Conservation (phyloP, 164 flowering plant species). For the Litsea cubeba region DNA sequence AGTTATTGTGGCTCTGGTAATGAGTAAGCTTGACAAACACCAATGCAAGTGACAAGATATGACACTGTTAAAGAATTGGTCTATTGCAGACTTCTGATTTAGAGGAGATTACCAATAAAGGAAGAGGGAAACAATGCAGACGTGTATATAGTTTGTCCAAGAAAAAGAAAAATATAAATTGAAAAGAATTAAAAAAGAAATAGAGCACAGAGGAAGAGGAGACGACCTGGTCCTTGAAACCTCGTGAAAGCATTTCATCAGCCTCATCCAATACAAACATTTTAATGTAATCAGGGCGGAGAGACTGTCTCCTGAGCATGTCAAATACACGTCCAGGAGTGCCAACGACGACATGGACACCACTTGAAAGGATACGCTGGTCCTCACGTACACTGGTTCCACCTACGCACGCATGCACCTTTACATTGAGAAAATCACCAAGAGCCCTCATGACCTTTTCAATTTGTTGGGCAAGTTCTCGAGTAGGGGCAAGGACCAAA, state of each 20-base stretch:
- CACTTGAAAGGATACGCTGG: constrained; percentile 68
- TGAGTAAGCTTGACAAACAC: too few relatives aligned
- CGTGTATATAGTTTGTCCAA: background rate
- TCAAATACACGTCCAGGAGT: constrained; percentile 91
- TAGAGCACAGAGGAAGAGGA: background rate
- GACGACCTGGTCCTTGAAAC: constrained; percentile 83
- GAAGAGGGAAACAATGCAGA: background rate
- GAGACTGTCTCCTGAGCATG: constrained; percentile 73
- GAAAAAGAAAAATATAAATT: background rate
- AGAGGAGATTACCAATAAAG: too few relatives aligned
- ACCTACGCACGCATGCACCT: constrained; percentile 93
- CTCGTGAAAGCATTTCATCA: constrained; percentile 88
- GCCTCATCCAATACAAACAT: constrained; percentile 93
- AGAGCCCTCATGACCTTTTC: constrained; percentile 93
- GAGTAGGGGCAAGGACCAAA: constrained; percentile 76
- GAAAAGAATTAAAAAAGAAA: too few relatives aligned
- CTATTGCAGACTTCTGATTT: too few relatives aligned
- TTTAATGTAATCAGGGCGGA: constrained; percentile 63
- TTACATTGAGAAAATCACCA: constrained; percentile 83
- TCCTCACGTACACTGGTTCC: constrained; percentile 94
- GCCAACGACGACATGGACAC: constrained; percentile 84
- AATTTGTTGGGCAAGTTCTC: constrained; percentile 86
- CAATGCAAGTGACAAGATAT: too few relatives aligned
- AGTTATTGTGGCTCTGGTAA: too few relatives aligned
- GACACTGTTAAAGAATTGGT: too few relatives aligned